Percentiles rank a stretch among this genome's conserved stretches.
phyloP scores from a whole-genome alignment of 2,329 filamentous ascomycete genomes.

The Coleophoma cylindrospora region DNA sequence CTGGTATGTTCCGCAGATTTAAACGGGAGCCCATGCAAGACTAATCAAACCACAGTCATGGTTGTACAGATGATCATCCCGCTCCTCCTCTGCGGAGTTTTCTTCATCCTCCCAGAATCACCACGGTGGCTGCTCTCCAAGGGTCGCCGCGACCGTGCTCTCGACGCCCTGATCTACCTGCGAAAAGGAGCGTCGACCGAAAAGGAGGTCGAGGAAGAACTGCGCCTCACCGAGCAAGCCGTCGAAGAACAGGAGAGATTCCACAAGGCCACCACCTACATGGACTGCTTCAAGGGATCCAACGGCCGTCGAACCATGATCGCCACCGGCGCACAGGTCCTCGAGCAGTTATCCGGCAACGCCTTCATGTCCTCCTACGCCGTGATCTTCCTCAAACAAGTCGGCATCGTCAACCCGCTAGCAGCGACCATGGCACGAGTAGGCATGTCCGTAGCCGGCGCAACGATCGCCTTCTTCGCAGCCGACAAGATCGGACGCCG shows the following conservation, averaged over 20 bases:
- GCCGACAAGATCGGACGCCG: neutral
- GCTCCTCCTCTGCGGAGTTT: neutral
- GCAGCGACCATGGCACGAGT: neutral
- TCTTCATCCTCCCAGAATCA: conserved; percentile 59
- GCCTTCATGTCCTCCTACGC: conserved; percentile 13
- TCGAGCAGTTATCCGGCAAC: conserved; percentile 11
- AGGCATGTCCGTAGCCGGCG: neutral
- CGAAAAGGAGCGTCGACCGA: neutral
- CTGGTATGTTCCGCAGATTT: neutral
- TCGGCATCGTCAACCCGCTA: neutral
- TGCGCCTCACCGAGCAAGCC: neutral
- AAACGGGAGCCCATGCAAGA: neutral
- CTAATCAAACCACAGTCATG: neutral
- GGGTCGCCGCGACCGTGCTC: conserved; percentile 59
- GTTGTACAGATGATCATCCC: neutral
- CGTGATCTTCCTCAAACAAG: neutral
- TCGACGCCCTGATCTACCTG: neutral
- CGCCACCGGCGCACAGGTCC: conserved; percentile 6
- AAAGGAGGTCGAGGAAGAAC: neutral
- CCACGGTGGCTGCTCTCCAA: conserved; percentile 64
- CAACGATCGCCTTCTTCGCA: neutral
- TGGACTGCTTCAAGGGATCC: conserved; percentile 6
- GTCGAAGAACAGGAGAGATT: conserved; percentile 1
- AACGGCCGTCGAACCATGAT: conserved; percentile 5
- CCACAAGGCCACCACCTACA: neutral